Evolutionary conservation across 2,329 filamentous ascomycete genomes (phyloP).

Genomic region (Zymoseptoria pseudotritici): DNA sequence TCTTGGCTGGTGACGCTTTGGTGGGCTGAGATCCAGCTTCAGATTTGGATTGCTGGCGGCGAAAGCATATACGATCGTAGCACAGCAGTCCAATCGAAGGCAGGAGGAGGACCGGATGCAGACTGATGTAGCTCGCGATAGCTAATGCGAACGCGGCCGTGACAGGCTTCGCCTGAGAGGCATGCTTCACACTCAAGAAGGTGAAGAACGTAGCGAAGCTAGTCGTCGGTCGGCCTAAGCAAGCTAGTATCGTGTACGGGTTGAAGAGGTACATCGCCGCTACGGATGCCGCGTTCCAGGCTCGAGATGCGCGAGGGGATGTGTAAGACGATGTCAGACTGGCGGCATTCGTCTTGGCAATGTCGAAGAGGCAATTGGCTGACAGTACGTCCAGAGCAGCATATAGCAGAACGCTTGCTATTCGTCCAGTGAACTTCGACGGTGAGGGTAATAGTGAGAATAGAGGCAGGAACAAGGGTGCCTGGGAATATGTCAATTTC

Average conservation of each 20-base stretch:
- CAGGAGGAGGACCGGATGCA: conserved; percentile 83
- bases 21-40: background rate
- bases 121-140: conserved; percentile 81
- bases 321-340: conserved; percentile 65
- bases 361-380: conserved; percentile 65
- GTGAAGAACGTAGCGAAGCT: conserved; percentile 86
- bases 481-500: conserved; percentile 43
- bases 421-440: conserved; percentile 34
- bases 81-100: conserved; percentile 74
- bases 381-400: conserved; percentile 73
- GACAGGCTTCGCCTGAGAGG: conserved; percentile 61
- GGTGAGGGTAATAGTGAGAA: conserved; percentile 82
- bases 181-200: conserved; percentile 73
- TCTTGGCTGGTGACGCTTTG: conserved; percentile 2
- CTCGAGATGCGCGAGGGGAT: conserved; percentile 68
- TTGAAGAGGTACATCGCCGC: conserved; percentile 88
- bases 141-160: conserved; percentile 78
- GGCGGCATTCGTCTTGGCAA: conserved; percentile 75
- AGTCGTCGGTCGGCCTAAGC: conserved; percentile 79
- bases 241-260: conserved; percentile 86
- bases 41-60: conserved; percentile 3
- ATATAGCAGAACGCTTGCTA: conserved; percentile 70
- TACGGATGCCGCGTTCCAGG: conserved; percentile 67
- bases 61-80: conserved; percentile 50
- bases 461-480: conserved; percentile 80